Conservation (phyloP, 2,329 filamentous ascomycete genomes). For the Aspergillus sp. region DNA sequence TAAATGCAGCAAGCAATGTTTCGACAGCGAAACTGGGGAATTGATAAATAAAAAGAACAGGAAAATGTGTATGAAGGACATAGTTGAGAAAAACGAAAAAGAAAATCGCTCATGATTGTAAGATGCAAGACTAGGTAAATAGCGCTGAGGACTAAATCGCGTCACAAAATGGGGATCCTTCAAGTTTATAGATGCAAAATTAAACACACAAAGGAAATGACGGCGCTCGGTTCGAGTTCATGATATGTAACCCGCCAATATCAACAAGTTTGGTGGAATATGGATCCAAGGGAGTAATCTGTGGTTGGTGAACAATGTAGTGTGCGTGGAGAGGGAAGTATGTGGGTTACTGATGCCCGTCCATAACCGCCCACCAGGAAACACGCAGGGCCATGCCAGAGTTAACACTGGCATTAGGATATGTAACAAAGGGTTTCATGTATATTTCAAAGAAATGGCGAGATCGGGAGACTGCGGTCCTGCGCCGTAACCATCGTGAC, state of each 20-base stretch:
- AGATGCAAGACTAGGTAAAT: constrained; percentile 23
- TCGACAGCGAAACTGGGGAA: background rate
- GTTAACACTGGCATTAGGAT: constrained; percentile 6
- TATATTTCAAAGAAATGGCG: constrained; percentile 13
- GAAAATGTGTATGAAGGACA: background rate
- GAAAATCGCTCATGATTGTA: constrained; percentile 27
- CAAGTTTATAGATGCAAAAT: constrained; percentile 21
- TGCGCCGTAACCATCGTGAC: constrained; percentile 13
- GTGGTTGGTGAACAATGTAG: background rate
- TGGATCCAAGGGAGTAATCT: constrained; percentile 5
- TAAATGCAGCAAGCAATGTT: constrained; percentile 26
- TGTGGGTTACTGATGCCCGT: constrained; percentile 9
- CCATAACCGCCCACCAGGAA: constrained; percentile 5
- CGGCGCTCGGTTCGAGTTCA: constrained; percentile 19
- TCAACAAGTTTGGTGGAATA: constrained; percentile 17
- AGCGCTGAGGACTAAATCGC: constrained; percentile 20
- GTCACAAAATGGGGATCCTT: constrained; percentile 18
- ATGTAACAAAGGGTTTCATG: constrained; percentile 12
- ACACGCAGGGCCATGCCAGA: constrained; percentile 14
- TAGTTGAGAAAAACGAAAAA: background rate
- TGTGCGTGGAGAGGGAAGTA: constrained; percentile 15
- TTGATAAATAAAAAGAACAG: background rate
- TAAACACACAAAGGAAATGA: constrained; percentile 17
- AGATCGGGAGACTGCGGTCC: constrained; percentile 14
- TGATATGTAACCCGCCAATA: constrained; percentile 15